A percentile compares a stretch with the other conserved stretches of the same genome.
These are phyloP conservation scores for Spathaspora arborariae DNA, from an alignment of 805 yeast species.

Conservation along the genomic window DNA sequence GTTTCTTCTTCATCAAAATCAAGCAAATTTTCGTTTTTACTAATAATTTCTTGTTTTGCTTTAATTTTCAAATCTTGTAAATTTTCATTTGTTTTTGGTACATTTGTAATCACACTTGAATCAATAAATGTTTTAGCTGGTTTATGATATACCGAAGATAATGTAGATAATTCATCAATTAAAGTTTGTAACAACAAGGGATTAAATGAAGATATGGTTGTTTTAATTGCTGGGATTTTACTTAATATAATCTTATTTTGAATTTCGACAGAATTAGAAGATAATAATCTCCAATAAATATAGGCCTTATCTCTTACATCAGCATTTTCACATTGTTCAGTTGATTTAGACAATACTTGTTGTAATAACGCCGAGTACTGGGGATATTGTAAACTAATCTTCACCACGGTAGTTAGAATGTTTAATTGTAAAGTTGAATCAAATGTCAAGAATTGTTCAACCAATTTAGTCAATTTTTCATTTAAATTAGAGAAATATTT, in stretches of 20 bases:
- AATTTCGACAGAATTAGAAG: conserved; percentile 37
- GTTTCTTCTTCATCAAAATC: conserved; percentile 81
- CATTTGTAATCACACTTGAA: conserved; percentile 32
- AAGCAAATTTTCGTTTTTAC: conserved; percentile 72
- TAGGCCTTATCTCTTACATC: conserved; percentile 81
- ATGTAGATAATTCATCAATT: conserved; percentile 71
- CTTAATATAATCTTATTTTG: conserved; percentile 55
- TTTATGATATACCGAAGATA: conserved; percentile 86
- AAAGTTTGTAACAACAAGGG: conserved; percentile 65
- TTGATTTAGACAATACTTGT: conserved; percentile 55
- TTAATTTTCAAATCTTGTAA: conserved; percentile 74
- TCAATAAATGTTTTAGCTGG: conserved; percentile 67
- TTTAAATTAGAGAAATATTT: conserved; percentile 53
- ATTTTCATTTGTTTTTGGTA: conserved; percentile 10
- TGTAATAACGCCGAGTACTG: conserved; percentile 47
- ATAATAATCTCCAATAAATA: conserved; percentile 74
- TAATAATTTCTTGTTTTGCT: conserved; percentile 73
- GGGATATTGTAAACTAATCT: conserved; percentile 32
- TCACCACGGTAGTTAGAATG: conserved; percentile 59
- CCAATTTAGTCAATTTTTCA: conserved; percentile 41
- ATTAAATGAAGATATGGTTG: conserved; percentile 70
- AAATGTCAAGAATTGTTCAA: conserved; percentile 52
- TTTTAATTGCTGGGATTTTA: conserved; percentile 65
- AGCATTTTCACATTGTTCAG: conserved; percentile 63
- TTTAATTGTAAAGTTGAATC: conserved; percentile 61